Conservation (phyloP, 345 rosid genomes). For the Trapa incisa region DNA sequence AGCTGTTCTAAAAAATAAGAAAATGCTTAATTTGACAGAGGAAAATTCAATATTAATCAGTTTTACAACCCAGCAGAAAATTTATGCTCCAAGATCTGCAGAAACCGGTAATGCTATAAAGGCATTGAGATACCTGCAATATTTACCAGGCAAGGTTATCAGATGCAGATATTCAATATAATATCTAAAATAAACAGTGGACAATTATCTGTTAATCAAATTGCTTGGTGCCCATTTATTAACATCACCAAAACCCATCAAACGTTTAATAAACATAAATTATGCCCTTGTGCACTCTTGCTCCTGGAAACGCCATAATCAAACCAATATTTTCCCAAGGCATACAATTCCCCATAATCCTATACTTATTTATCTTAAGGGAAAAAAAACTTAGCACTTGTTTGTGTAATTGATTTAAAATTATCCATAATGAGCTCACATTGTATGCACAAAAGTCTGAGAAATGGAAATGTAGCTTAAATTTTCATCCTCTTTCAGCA, state of each 20-base stretch:
- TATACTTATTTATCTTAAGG: not conserved
- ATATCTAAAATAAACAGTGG: not conserved
- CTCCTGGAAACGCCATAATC: not conserved
- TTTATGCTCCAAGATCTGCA: constrained; percentile 6
- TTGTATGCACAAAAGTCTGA: not conserved
- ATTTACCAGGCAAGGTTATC: not conserved
- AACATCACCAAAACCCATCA: not conserved
- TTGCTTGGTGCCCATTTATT: not conserved
- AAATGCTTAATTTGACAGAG: not conserved
- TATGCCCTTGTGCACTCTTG: not conserved
- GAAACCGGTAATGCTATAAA: constrained; percentile 19
- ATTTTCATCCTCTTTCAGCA: not conserved
- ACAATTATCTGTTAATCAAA: not conserved
- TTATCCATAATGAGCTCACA: not conserved
- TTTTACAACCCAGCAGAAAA: too few species aligned
- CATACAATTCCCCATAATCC: not conserved
- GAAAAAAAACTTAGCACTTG: not conserved
- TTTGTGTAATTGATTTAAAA: not conserved
- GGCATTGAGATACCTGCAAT: constrained; percentile 41
- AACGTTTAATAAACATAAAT: not conserved
- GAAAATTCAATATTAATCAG: constrained; percentile 2
- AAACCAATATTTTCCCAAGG: not conserved
- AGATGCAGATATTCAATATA: not conserved
- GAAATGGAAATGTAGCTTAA: not conserved
- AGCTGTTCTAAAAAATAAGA: not conserved